phyloP scores from a whole-genome alignment of 2,329 filamentous ascomycete species.

The Sclerotinia nivalis region DNA sequence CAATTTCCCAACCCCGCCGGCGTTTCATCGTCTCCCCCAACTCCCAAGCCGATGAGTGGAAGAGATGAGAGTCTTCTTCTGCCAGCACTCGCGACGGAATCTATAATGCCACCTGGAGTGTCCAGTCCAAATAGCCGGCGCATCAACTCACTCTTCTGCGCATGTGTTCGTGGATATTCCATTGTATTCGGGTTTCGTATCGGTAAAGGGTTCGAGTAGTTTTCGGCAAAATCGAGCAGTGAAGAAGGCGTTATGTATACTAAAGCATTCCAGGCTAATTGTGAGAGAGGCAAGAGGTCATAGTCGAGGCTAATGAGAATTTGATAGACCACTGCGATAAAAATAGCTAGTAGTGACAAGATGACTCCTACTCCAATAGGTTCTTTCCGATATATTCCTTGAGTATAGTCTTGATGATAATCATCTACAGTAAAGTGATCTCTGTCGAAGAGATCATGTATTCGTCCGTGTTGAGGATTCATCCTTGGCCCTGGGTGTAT shows the following conservation, averaged over 20 bases:
- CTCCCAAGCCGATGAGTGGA: slow-evolving; percentile 40
- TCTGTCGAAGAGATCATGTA: slow-evolving; percentile 37
- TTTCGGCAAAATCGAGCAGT: slow-evolving; percentile 58
- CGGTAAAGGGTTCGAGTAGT: slow-evolving; percentile 44
- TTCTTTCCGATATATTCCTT: slow-evolving; percentile 25
- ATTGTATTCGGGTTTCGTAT: slow-evolving; percentile 48
- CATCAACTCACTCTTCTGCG: slow-evolving; percentile 65
- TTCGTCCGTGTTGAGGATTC: slow-evolving; percentile 33
- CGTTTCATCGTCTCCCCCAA: slow-evolving; percentile 44
- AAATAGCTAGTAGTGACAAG: slow-evolving; percentile 34
- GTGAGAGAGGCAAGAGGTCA: slow-evolving; percentile 46
- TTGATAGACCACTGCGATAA: slow-evolving; percentile 37
- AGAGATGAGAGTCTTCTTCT: slow-evolving; percentile 57
- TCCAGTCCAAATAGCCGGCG: slow-evolving; percentile 63
- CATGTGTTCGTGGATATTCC: slow-evolving; percentile 47
- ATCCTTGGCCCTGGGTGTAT: slow-evolving; percentile 41
- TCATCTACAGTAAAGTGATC: slow-evolving; percentile 33
- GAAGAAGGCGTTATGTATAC: slow-evolving; percentile 58
- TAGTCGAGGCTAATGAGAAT: slow-evolving; percentile 38
- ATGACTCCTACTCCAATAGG: slow-evolving; percentile 27
- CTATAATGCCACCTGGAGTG: slow-evolving; percentile 53
- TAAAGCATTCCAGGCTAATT: slow-evolving; percentile 61
- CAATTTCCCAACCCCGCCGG: slow-evolving; percentile 80
- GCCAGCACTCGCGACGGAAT: slow-evolving; percentile 58
- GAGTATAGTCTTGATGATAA: slow-evolving; percentile 42